phyloP scores from a whole-genome alignment of 1,139 yeast species.

The Dujonia santamariae region DNA sequence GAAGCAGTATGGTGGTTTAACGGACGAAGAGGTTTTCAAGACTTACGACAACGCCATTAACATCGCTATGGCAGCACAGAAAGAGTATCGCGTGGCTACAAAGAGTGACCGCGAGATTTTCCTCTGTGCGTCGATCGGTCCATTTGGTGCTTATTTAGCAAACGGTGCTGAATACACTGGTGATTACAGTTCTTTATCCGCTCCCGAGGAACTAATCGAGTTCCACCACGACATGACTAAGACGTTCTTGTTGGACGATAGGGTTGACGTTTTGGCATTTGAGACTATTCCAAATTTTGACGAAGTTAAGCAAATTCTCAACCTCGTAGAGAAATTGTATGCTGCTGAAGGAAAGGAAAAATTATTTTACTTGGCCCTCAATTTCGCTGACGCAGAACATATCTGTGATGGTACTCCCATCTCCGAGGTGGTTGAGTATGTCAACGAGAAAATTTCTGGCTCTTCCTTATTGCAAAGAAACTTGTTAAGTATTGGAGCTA shows the following conservation, averaged over 20 bases:
- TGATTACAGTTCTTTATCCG: slow-evolving; percentile 37
- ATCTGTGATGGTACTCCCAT: slow-evolving; percentile 35
- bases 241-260: slow-evolving; percentile 28
- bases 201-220: slow-evolving; percentile 24
- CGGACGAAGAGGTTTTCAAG: slow-evolving; percentile 19
- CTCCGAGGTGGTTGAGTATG: slow-evolving; percentile 17
- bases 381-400: slow-evolving; percentile 19
- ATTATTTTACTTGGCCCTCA: slow-evolving; percentile 29
- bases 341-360: slow-evolving; percentile 14
- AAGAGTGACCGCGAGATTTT: slow-evolving; percentile 12
- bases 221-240: slow-evolving; percentile 51
- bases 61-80: slow-evolving; percentile 28
- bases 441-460: slow-evolving; percentile 13
- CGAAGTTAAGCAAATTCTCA: slow-evolving; percentile 43
- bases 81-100: slow-evolving; percentile 10
- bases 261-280: slow-evolving; percentile 54
- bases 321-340: slow-evolving; percentile 16
- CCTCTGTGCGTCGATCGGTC: slow-evolving; percentile 66
- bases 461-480: slow-evolving; percentile 10
- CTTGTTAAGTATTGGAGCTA: slow-evolving; percentile 37
- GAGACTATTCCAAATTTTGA: slow-evolving; percentile 62
- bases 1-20: slow-evolving; percentile 25
- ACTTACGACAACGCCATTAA: slow-evolving; percentile 32
- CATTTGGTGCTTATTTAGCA: slow-evolving; percentile 65
- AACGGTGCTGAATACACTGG: slow-evolving; percentile 73